phyloP scores from a whole-genome alignment of 2,329 filamentous ascomycete genomes.

The Alternaria sp. region DNA sequence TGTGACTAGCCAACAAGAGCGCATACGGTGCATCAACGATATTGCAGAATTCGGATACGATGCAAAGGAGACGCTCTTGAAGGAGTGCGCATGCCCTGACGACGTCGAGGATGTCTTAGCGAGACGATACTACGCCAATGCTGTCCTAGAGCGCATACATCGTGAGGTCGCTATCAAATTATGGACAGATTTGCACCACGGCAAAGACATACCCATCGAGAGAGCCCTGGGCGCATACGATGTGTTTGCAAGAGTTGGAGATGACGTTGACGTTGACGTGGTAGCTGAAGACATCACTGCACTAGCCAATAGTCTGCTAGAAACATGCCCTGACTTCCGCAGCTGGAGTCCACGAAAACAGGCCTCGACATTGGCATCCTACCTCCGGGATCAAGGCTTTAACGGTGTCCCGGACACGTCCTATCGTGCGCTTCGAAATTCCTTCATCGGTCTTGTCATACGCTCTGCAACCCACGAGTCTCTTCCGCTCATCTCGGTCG shows the following conservation, averaged over 20 bases:
- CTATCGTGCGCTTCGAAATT: slow-evolving; percentile 85
- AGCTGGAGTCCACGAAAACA: slow-evolving; percentile 69
- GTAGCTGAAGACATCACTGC: slow-evolving; percentile 68
- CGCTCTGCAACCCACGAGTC: slow-evolving; percentile 77
- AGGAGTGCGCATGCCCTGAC: slow-evolving; percentile 68
- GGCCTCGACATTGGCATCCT: slow-evolving; percentile 72
- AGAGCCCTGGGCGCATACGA: slow-evolving; percentile 83
- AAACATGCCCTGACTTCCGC: slow-evolving; percentile 62
- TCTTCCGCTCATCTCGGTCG: slow-evolving; percentile 83
- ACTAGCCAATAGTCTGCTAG: slow-evolving; percentile 66
- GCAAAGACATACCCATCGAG: slow-evolving; percentile 70
- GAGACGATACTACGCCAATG: slow-evolving; percentile 77
- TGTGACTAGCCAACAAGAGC: slow-evolving; percentile 72
- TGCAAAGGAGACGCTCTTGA: slow-evolving; percentile 82
- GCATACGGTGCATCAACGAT: slow-evolving; percentile 72
- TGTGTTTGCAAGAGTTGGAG: slow-evolving; percentile 81
- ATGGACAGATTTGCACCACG: slow-evolving; percentile 69
- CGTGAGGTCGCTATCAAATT: slow-evolving; percentile 78
- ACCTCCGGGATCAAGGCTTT: slow-evolving; percentile 73
- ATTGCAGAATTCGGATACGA: slow-evolving; percentile 82
- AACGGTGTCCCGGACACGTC: slow-evolving; percentile 75
- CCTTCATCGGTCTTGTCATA: slow-evolving; percentile 83
- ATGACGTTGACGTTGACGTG: slow-evolving; percentile 75
- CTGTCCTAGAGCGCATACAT: slow-evolving; percentile 80
- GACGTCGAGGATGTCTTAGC: slow-evolving; percentile 77